Evolutionary conservation across 208 protist genomes (phyloP), one percentile per base, ranked within the genome.

Genomic region (Lotmaria passim): DNA sequence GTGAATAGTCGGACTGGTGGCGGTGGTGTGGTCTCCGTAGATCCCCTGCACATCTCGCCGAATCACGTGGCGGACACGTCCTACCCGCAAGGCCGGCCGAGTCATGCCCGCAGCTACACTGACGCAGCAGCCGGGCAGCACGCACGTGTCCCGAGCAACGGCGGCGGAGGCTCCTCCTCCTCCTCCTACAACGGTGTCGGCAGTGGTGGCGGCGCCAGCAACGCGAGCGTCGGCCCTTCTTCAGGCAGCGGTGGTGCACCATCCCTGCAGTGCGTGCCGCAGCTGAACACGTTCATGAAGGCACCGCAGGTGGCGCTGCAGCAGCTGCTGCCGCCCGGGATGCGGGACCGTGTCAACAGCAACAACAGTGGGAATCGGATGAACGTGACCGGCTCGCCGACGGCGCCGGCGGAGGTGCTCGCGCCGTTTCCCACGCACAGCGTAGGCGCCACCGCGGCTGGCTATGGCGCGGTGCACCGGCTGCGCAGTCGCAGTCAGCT

Each of bases 291-390:
- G 3, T 67, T 66, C 44, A 56, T 74, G 59, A 58, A 53, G 34
- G 30, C 59, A 14, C 59, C 59, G 38, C 28, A 44, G 38, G 1
- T 33, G 1, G 41, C 41, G 48, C 36, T 55, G 33, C 41, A 62
- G 47, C 69, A 74, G 38, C 51, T 74, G 30, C 28, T 67, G 28
- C 69, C 69, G 19, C 69, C 69, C 0, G 46, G 56, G 21, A 74
- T 74, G 69, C 38, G 51, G 7, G 69, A 67, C 39, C 58, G 57
- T 31, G 55, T 36, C 14, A 46, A 23, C 53, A 44, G 12, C n/a
- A 60, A 23, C 21, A 59, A 34, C 43, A 70, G 17, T n/a, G 31
- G 3, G 31, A 53, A 23, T n/a, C 6, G 23, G 11, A 21, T 30
- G 28, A 65, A n/a, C 28, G 24, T 17, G 51, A 30, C 33, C 3